These are phyloP conservation scores for Comarum palustre DNA, from an alignment of 306 rosid genomes.

Conservation along the genomic window DNA sequence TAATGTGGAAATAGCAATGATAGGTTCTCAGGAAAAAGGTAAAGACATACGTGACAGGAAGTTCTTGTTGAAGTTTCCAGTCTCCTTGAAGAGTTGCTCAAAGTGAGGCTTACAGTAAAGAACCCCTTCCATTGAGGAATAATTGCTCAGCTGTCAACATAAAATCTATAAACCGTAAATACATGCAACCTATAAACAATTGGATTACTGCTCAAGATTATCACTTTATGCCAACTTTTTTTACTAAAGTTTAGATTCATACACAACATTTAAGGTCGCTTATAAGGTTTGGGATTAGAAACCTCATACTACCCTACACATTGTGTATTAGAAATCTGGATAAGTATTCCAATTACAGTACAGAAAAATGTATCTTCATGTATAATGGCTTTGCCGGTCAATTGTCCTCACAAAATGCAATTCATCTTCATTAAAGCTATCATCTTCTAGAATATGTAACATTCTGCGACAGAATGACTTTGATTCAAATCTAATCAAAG, in stretches of 20 bases:
- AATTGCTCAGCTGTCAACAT: slow-evolving; percentile 78
- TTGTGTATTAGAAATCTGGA: background rate
- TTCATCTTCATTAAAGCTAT: background rate
- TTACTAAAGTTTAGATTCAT: background rate
- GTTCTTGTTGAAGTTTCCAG: slow-evolving; percentile 76
- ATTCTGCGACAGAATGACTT: background rate
- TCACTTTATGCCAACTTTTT: background rate
- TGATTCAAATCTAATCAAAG: background rate
- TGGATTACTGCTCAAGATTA: slow-evolving; percentile 3
- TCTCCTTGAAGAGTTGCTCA: slow-evolving; percentile 94
- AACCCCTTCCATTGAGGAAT: slow-evolving; percentile 96
- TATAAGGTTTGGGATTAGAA: background rate
- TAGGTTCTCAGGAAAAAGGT: slow-evolving; percentile 15
- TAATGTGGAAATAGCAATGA: slow-evolving; percentile 9
- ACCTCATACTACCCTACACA: background rate
- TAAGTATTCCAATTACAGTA: background rate
- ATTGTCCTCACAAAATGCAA: slow-evolving; percentile 13
- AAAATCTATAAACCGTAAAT: slow-evolving; percentile 14
- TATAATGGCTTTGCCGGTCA: background rate
- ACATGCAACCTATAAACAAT: slow-evolving; percentile 13
- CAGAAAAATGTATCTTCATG: background rate
- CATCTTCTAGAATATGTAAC: background rate
- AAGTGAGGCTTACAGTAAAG: slow-evolving; percentile 89
- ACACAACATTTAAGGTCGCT: background rate
- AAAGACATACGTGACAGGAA: slow-evolving; percentile 71